Evolutionary conservation across 192 early-diverging fungal species (phyloP).

Genomic region (Coemansia sp.): DNA sequence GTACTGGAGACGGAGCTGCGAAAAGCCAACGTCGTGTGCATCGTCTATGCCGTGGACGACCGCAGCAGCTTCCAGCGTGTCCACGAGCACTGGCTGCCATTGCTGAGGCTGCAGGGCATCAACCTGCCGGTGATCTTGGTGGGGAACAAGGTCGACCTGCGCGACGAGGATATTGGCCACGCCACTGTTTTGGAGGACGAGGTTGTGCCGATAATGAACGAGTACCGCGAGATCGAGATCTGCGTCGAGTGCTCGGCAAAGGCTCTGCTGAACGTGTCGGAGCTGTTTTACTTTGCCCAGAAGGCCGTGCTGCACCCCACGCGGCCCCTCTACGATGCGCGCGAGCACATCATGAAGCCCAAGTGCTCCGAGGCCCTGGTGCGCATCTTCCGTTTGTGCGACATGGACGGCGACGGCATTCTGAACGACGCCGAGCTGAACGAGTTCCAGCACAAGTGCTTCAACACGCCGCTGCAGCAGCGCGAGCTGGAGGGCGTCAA

Average conservation of each 20-base stretch:
- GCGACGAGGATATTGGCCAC: conserved; percentile 71
- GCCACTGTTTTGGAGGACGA: conserved; percentile 89
- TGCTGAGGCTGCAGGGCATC: conserved; percentile 84
- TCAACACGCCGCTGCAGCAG: conserved; percentile 90
- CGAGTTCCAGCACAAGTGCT: conserved; percentile 93
- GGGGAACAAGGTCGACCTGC: conserved; percentile 48
- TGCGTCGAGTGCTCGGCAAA: conserved; percentile 99
- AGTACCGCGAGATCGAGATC: conserved; percentile 99
- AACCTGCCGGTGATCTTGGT: conserved; percentile 90
- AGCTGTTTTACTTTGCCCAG: conserved; percentile 99
- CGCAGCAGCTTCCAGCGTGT: conserved; percentile 82
- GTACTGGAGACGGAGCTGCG: conserved; percentile 89
- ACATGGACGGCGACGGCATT: conserved; percentile 87
- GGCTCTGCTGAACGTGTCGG: conserved; percentile 88
- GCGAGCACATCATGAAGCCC: conserved; percentile 83
- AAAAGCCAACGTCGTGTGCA: conserved; percentile 97
- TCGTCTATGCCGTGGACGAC: conserved; percentile 91
- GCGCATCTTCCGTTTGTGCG: conserved; percentile 94
- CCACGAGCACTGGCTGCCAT: conserved; percentile 88
- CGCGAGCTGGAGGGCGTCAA: conserved; percentile 97
- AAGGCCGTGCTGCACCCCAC: conserved; percentile 98
- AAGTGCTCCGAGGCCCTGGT: conserved; percentile 87
- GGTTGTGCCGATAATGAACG: conserved; percentile 97
- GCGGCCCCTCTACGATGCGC: conserved; percentile 91
- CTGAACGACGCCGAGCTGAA: conserved; percentile 94